A percentile compares a stretch with the other conserved stretches of the same genome.
phyloP scores from a whole-genome alignment of 768 basidiomycete genomes.

The Suillus plorans region DNA sequence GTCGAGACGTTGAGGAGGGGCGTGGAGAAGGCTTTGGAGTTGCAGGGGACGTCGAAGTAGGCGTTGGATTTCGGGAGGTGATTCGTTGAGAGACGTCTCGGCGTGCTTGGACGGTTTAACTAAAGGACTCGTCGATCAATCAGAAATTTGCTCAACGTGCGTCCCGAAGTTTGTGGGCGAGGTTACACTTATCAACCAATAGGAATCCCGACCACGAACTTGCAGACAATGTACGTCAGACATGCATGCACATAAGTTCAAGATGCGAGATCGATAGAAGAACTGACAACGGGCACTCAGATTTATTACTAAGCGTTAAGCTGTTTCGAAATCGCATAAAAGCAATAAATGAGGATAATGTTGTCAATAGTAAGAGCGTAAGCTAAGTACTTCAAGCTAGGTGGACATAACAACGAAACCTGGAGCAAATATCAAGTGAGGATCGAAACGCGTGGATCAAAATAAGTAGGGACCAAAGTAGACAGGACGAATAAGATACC shows the following conservation, averaged over 20 bases:
- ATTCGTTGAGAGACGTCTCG: background rate
- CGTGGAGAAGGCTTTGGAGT: constrained; percentile 38
- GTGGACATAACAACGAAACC: background rate
- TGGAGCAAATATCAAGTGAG: background rate
- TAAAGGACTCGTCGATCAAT: background rate
- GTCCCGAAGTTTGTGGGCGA: background rate
- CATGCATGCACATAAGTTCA: background rate
- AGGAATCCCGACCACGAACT: background rate
- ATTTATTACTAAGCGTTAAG: background rate
- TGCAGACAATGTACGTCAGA: background rate
- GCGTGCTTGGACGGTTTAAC: background rate
- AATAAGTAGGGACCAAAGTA: background rate
- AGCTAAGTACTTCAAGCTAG: background rate
- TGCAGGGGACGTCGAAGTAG: constrained; percentile 15
- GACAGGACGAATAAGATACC: background rate
- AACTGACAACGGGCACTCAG: too few species aligned
- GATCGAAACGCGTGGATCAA: background rate
- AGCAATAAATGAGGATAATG: background rate
- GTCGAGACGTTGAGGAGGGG: constrained; percentile 39
- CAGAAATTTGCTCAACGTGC: background rate
- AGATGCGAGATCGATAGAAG: too few species aligned
- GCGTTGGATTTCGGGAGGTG: background rate
- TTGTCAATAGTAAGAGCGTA: background rate
- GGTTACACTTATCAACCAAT: background rate
- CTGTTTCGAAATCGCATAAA: background rate